phyloP scores from a whole-genome alignment of 2,329 filamentous ascomycete species.

The Delphinella strobiligena region DNA sequence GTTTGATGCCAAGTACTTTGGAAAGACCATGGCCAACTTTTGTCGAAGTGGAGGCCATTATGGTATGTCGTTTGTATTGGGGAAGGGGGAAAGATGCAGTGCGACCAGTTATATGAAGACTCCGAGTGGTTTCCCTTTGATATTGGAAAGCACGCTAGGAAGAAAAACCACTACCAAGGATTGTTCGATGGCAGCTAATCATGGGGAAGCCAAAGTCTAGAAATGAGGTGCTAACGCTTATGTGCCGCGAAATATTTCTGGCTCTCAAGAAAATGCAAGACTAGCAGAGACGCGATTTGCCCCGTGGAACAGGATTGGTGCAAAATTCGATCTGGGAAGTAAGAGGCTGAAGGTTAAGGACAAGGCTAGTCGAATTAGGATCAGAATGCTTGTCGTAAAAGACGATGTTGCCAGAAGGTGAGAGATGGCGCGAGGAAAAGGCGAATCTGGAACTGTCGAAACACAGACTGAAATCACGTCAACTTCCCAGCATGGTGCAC shows the following conservation, averaged over 20 bases:
- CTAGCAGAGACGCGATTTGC: background rate
- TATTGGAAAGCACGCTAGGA: too few species aligned
- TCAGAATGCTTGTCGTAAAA: too few species aligned
- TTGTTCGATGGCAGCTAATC: slow-evolving; percentile 4
- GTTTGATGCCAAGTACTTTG: slow-evolving; percentile 70
- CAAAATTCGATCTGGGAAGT: too few species aligned
- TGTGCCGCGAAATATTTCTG: background rate
- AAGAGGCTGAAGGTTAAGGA: too few species aligned
- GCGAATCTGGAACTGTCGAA: background rate
- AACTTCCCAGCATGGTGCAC: slow-evolving; percentile 3
- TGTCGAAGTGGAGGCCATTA: slow-evolving; percentile 27
- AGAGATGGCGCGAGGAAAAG: slow-evolving; percentile 4
- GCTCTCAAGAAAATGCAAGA: too few species aligned
- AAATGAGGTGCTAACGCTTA: slow-evolving; percentile 3
- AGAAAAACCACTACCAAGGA: background rate
- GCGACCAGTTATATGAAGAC: too few species aligned
- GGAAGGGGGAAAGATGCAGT: background rate
- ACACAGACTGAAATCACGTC: slow-evolving; percentile 3
- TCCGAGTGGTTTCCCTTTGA: too few species aligned
- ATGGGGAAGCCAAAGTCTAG: slow-evolving; percentile 6
- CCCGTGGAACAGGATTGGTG: background rate
- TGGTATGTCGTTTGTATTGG: background rate
- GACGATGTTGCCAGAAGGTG: too few species aligned
- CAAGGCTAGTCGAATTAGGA: too few species aligned
- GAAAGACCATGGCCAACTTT: slow-evolving; percentile 63